Evolutionary conservation across 768 basidiomycete genomes (phyloP).

Genomic region (Solioccasus polychromus): DNA sequence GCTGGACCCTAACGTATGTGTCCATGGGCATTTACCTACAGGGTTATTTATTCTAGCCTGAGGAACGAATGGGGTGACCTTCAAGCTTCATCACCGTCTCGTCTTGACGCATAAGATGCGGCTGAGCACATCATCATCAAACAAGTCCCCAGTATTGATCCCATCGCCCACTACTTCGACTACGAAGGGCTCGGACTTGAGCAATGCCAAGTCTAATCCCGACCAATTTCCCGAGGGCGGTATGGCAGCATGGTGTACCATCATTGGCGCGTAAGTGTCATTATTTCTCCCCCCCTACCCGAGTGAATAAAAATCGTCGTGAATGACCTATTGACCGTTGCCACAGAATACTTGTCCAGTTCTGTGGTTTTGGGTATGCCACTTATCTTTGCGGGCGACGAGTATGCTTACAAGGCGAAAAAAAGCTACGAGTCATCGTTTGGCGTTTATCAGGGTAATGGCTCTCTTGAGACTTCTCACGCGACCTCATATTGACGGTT

Average conservation of each 20-base stretch:
- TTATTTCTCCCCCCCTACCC: neutral
- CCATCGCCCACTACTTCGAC: neutral
- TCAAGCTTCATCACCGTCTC: neutral
- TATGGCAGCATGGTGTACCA: constrained; percentile 21
- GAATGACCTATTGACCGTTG: neutral
- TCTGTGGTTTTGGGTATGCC: constrained; percentile 33
- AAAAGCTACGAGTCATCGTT: constrained; percentile 34
- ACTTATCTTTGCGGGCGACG: neutral
- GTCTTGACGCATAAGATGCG: constrained; percentile 4
- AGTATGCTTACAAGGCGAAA: neutral
- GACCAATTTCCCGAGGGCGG: constrained; percentile 30
- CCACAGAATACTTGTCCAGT: constrained; percentile 29
- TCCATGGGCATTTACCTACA: no score
- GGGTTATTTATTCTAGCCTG: no score
- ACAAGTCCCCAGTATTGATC: neutral
- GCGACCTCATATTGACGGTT: neutral
- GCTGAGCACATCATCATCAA: constrained; percentile 3
- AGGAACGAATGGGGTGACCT: neutral
- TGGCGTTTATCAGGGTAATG: constrained; percentile 41
- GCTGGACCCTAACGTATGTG: no score
- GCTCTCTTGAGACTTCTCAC: neutral
- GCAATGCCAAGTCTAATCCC: neutral
- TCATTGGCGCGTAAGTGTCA: constrained; percentile 22
- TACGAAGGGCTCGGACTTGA: neutral
- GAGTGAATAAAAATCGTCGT: no score